Percentiles rank a stretch among this genome's conserved stretches.
Evolutionary conservation across 345 rosid genomes (phyloP).

Genomic region (Ailanthus altissimus): DNA sequence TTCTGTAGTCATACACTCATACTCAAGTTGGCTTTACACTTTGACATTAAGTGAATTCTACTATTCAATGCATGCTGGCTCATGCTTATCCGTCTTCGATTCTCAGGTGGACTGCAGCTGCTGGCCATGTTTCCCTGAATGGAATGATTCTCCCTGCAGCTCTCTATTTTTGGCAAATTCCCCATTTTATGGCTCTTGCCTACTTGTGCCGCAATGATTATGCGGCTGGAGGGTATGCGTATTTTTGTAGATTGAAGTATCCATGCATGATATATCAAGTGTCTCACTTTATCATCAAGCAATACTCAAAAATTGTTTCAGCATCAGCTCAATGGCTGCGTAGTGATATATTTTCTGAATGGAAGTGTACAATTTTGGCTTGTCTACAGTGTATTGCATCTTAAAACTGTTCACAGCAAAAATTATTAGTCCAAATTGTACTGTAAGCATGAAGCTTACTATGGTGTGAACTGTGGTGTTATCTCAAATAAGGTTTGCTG

Average conservation of each 20-base stretch:
- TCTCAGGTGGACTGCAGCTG: slow-evolving; percentile 90
- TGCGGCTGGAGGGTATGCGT: slow-evolving; percentile 90
- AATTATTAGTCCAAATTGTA: neutral
- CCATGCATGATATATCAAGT: neutral
- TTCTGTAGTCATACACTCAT: neutral
- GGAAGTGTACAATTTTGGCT: neutral
- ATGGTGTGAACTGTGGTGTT: neutral
- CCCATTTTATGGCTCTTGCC: slow-evolving; percentile 98
- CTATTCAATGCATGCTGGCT: neutral
- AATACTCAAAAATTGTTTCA: neutral
- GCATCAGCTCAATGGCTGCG: neutral
- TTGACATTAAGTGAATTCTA: neutral
- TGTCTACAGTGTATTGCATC: neutral
- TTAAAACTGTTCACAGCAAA: neutral
- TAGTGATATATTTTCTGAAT: neutral
- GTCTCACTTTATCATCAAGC: neutral
- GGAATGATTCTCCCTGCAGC: slow-evolving; percentile 88
- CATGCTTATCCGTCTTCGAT: slow-evolving; percentile 16
- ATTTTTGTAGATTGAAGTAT: slow-evolving; percentile 8
- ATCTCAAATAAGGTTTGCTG: slow-evolving; percentile 1
- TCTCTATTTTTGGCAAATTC: slow-evolving; percentile 97
- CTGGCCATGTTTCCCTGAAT: slow-evolving; percentile 69
- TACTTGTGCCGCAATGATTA: slow-evolving; percentile 82
- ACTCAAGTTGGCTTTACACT: neutral
- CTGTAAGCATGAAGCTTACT: neutral